Base-by-base conservation (phyloP, 495 filamentous ascomycete species). In the Penicillium ucsense region DNA sequence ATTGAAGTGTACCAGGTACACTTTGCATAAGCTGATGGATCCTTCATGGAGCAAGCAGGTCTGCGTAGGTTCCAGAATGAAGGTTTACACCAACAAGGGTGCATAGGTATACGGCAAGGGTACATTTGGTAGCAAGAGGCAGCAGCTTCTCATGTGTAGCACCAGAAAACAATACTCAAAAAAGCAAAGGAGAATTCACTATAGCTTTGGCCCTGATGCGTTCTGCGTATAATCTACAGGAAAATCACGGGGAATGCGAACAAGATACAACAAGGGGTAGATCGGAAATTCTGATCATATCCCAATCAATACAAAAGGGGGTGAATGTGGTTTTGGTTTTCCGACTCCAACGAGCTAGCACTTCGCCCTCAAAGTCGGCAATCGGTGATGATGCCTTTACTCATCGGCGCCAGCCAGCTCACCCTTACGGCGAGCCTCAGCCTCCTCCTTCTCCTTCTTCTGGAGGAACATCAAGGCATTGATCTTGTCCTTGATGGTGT, bases 391-490 rank as follows among this genome's bases (percentile, higher is more conserved):
- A 31, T 31, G 29, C n/a, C 55, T 64, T 68, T 72, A 72, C 62
- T 79, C 72, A 30, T 61, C 55, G 10, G 74, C 73, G 59, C 72
- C 27, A 40, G 32, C 70, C 29, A 71, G 50, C 57, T 68, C 70
- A 33, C 62, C 64, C 48, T 66, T 65, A 53, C 62, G 68, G 55
- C 75, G 74, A 48, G 68, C 68, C 55, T 82, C 78, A 41, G 66
- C 70, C 66, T 85, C 82, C 64, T 82, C 80, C 53, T 74, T 64
- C 68, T 77, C 78, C 61, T 78, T 74, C 67, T 73, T 72, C 64
- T 83, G 74, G 31, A 74, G 60, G 55, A 79, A 73, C 45, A 81
- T 65, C 44, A 85, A 71, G 6, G 79, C 74, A 55, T 73, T 74
- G 62, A 94, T 70, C 61, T 86, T 80, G 55, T 82, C 76, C n/a